Evolutionary conservation across 768 basidiomycete species (phyloP), one percentile per base, ranked within the genome.

Genomic region (Udeniomyces megalosporus): DNA sequence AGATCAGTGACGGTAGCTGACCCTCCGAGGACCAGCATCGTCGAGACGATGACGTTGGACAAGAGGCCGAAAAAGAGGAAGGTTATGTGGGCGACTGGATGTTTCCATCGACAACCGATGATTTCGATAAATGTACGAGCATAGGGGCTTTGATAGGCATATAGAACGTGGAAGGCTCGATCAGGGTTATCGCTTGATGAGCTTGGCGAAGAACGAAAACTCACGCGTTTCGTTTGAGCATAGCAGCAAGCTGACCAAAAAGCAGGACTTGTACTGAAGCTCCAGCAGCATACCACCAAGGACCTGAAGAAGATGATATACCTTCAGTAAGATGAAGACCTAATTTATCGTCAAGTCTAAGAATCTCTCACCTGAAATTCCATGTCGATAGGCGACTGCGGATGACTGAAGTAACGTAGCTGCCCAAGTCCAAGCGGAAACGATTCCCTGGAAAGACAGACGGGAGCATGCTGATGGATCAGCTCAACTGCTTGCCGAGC

Each of bases 31-130:
- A 74, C 68, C 3, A 75, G 65, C 74, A 75, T 75, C 20, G 72
- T 68, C 15, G 55, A 53, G 34, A 91, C 89, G 69, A 92, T 86
- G 60, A 93, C 78, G 72, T 92, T 92, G 35, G 91, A 91, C 2
- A 86, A 84, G 8, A 95, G 76, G n/a, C 73, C 89, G 69, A 93
- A 93, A 76, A 87, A 84, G 78, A 92, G 82, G 77, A 93, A 92
- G 7, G 88, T 76, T 2, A 84, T 61, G 74, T 95, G 92, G 0
- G 86, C 88, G 15, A 78, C 65, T 6, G 72, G 81, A 42, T 42
- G 17, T 8, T 49, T 49, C 86, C 89, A 96, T 47, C 75, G 68
- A 10, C 67, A 70, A 2, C 79, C 81, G 58, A 92, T 81, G 67
- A 95, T 89, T 71, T 95, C 88, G 22, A 91, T 78, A 14, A 84